These are phyloP conservation scores for Samsoniella hepiali DNA, from an alignment of 2,329 filamentous ascomycete species.

Conservation along the genomic window DNA sequence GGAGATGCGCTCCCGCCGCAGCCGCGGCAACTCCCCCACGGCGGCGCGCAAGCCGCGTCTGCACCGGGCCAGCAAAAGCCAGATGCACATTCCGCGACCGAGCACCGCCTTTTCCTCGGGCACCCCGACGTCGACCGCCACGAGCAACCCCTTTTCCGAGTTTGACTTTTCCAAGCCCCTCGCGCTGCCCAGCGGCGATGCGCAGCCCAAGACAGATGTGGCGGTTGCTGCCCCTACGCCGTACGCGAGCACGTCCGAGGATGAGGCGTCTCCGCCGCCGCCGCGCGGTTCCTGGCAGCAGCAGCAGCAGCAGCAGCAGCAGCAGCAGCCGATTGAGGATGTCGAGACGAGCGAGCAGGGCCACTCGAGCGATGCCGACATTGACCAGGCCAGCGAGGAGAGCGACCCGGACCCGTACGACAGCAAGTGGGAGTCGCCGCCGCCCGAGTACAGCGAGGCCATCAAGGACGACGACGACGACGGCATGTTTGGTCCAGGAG, in stretches of 20 bases:
- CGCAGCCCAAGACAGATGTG: neutral
- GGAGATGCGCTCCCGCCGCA: slow-evolving; percentile 38
- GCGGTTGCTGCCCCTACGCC: neutral
- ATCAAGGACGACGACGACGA: slow-evolving; percentile 12
- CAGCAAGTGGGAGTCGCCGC: slow-evolving; percentile 19
- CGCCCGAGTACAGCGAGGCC: slow-evolving; percentile 18
- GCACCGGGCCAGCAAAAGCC: slow-evolving; percentile 40
- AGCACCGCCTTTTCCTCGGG: slow-evolving; percentile 16
- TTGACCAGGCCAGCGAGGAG: slow-evolving; percentile 32
- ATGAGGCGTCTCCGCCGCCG: neutral
- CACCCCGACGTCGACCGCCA: slow-evolving; percentile 15
- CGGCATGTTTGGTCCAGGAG: slow-evolving; percentile 16
- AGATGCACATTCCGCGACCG: slow-evolving; percentile 32
- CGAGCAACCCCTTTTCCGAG: slow-evolving; percentile 18
- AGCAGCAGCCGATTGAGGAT: slow-evolving; percentile 27
- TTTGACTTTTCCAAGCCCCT: slow-evolving; percentile 39
- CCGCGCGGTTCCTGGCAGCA: neutral
- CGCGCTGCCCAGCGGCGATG: neutral
- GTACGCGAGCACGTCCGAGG: slow-evolving; percentile 1
- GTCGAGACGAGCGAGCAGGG: slow-evolving; percentile 33
- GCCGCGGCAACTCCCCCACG: slow-evolving; percentile 26
- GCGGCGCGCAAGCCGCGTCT: slow-evolving; percentile 39
- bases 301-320: slow-evolving; percentile 19
- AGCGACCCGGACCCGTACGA: slow-evolving; percentile 34
- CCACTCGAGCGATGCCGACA: slow-evolving; percentile 32